These are phyloP conservation scores for Cryptococcus jaspeensis DNA, from an alignment of 1,284 basidiomycete genomes.

Conservation along the genomic window DNA sequence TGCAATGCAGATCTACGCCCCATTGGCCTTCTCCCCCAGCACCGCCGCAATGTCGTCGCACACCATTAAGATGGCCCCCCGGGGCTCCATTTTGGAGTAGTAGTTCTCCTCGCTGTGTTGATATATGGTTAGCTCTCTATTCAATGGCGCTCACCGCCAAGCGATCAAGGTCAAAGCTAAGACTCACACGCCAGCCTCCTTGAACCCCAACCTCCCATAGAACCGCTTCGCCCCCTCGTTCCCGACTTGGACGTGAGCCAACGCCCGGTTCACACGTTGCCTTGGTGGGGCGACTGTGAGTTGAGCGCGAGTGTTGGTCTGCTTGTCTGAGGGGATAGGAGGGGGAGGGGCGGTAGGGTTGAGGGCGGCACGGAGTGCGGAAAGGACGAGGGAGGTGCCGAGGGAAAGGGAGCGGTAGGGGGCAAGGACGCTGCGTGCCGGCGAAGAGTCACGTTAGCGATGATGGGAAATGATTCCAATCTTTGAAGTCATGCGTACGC, in stretches of 20 bases:
- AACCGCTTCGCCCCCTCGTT: conserved; percentile 48
- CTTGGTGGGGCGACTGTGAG: conserved; percentile 32
- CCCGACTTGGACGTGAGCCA: conserved; percentile 46
- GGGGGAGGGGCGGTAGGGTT: conserved; percentile 44
- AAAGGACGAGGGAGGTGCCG: conserved; percentile 42
- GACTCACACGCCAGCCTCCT: conserved; percentile 43
- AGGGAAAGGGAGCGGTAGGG: conserved; percentile 49
- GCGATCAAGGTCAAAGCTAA: too few relatives aligned
- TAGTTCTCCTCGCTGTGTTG: conserved; percentile 39
- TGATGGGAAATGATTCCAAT: neutral
- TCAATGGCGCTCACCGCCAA: neutral
- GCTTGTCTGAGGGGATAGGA: conserved; percentile 36
- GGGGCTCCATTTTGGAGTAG: conserved; percentile 47
- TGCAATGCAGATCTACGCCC: neutral
- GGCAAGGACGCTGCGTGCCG: conserved; percentile 39
- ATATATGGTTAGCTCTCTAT: conserved; percentile 5
- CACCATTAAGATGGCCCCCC: conserved; percentile 43
- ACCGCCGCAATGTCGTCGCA: conserved; percentile 42
- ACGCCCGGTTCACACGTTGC: conserved; percentile 38
- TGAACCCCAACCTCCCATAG: conserved; percentile 49
- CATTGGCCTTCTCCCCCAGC: conserved; percentile 23
- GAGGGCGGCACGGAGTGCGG: conserved; percentile 37
- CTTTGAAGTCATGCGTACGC: conserved; percentile 32
- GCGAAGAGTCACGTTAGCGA: neutral
- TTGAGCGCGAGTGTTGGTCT: conserved; percentile 35